Conservation (phyloP, 345 rosid genomes). For the Citrus inodora region DNA sequence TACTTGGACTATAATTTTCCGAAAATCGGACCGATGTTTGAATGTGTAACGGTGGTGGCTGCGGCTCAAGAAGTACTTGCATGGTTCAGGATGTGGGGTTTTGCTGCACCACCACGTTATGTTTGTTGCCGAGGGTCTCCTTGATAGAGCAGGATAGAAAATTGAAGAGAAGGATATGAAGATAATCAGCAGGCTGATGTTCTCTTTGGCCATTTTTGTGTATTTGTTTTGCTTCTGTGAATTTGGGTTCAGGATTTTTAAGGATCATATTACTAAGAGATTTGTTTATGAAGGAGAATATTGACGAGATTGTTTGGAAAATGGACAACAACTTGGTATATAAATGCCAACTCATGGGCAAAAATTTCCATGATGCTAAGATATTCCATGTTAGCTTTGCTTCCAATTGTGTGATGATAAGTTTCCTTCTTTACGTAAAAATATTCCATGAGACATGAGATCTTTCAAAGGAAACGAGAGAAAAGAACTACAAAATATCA, state of each 20-base stretch:
- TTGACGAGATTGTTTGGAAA: slow-evolving; percentile 18
- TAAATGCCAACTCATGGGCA: slow-evolving; percentile 30
- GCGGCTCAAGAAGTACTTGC: slow-evolving; percentile 42
- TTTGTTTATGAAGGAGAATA: slow-evolving; percentile 17
- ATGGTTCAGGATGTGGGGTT: slow-evolving; percentile 78
- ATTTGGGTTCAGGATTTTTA: slow-evolving; percentile 9
- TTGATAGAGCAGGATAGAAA: slow-evolving; percentile 16
- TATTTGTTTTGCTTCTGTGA: neutral
- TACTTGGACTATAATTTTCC: slow-evolving; percentile 42
- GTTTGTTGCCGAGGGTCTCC: slow-evolving; percentile 13
- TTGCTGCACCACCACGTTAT: slow-evolving; percentile 65
- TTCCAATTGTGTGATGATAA: slow-evolving; percentile 10
- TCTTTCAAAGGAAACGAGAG: neutral
- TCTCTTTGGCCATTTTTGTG: slow-evolving; percentile 19
- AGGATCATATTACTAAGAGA: slow-evolving; percentile 16
- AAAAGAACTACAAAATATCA: neutral
- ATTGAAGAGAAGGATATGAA: slow-evolving; percentile 25
- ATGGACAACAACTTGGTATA: slow-evolving; percentile 11
- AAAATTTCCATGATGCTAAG: neutral
- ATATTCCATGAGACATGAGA: neutral
- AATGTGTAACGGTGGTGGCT: slow-evolving; percentile 26
- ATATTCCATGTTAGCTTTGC: slow-evolving; percentile 24
- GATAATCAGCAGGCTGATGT: slow-evolving; percentile 17
- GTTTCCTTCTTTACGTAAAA: slow-evolving; percentile 15
- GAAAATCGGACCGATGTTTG: slow-evolving; percentile 45